A percentile compares a stretch with the other conserved stretches of the same genome.
phyloP scores from a whole-genome alignment of 805 yeast species.

The Torulaspora microellipsoides region DNA sequence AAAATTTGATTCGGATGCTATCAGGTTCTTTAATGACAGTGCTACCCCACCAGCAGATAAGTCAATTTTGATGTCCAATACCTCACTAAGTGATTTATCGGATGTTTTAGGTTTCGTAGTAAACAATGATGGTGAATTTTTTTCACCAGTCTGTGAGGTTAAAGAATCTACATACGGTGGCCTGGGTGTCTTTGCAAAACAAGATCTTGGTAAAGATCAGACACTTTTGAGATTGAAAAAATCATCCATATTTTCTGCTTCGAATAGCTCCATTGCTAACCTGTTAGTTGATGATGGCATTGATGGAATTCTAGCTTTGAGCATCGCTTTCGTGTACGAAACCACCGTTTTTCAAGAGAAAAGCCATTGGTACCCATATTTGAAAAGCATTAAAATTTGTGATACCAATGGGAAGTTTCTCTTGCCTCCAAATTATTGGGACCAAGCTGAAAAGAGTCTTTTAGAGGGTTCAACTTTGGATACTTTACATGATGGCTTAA shows the following conservation, averaged over 20 bases:
- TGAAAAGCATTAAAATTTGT: conserved; percentile 46
- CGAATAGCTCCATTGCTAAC: conserved; percentile 61
- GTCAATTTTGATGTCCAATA: conserved; percentile 31
- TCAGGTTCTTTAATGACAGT: too few species aligned
- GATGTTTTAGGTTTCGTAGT: conserved; percentile 50
- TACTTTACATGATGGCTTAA: conserved; percentile 44
- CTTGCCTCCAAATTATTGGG: conserved; percentile 68
- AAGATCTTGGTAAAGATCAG: conserved; percentile 36
- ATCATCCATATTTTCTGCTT: conserved; percentile 49
- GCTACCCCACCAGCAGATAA: too few species aligned
- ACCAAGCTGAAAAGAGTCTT: conserved; percentile 40
- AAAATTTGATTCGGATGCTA: neutral
- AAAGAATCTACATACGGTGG: conserved; percentile 55
- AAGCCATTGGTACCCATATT: conserved; percentile 79
- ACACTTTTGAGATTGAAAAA: conserved; percentile 60
- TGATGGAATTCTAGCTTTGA: conserved; percentile 62
- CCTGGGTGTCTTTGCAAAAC: conserved; percentile 63
- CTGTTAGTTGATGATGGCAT: conserved; percentile 55
- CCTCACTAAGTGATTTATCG: conserved; percentile 22
- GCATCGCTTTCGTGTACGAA: conserved; percentile 71
- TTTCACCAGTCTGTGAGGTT: conserved; percentile 42
- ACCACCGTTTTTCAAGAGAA: conserved; percentile 42
- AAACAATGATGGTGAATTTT: conserved; percentile 51
- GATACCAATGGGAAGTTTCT: conserved; percentile 32
- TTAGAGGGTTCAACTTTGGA: conserved; percentile 59